Percentiles rank a stretch among this genome's conserved stretches.
These are phyloP conservation scores for Yamadazyma aaseri DNA, from an alignment of 1,139 yeast species.

Conservation along the genomic window DNA sequence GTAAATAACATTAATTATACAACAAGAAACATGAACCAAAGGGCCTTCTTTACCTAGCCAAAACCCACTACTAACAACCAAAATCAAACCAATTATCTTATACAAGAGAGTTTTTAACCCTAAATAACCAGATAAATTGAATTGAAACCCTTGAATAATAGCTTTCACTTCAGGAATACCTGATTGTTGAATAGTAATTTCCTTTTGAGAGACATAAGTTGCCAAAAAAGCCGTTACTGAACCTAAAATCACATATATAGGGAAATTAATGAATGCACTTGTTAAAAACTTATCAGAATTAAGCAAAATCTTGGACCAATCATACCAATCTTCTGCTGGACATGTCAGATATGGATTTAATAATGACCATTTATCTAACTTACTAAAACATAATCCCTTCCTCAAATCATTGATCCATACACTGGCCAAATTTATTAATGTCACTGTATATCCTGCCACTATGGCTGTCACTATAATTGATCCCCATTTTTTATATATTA, in stretches of 20 bases:
- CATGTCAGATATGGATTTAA: conserved; percentile 47
- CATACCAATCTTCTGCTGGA: conserved; percentile 42
- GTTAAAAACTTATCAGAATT: conserved; percentile 19
- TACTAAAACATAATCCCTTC: conserved; percentile 41
- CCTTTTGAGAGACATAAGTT: conserved; percentile 30
- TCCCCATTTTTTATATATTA: conserved; percentile 47
- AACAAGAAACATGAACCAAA: conserved; percentile 80
- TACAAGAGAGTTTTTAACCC: conserved; percentile 45
- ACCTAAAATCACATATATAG: conserved; percentile 36
- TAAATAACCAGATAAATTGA: conserved; percentile 42
- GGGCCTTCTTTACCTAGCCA: conserved; percentile 97
- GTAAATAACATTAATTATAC: conserved; percentile 43
- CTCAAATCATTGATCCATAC: conserved; percentile 65
- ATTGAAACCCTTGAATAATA: conserved; percentile 59
- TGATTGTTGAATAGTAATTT: conserved; percentile 52
- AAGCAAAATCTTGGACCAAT: conserved; percentile 37
- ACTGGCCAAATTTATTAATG: conserved; percentile 57
- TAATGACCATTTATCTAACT: conserved; percentile 42
- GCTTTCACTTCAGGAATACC: conserved; percentile 73
- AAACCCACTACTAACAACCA: conserved; percentile 77
- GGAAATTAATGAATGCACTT: conserved; percentile 32
- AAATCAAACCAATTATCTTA: conserved; percentile 54
- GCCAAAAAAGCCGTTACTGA: conserved; percentile 26
- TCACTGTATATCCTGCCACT: conserved; percentile 57
- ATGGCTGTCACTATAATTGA: conserved; percentile 57